These are phyloP conservation scores for Blastobotrys ciferrii DNA, from an alignment of 1,139 yeast species.

Conservation along the genomic window DNA sequence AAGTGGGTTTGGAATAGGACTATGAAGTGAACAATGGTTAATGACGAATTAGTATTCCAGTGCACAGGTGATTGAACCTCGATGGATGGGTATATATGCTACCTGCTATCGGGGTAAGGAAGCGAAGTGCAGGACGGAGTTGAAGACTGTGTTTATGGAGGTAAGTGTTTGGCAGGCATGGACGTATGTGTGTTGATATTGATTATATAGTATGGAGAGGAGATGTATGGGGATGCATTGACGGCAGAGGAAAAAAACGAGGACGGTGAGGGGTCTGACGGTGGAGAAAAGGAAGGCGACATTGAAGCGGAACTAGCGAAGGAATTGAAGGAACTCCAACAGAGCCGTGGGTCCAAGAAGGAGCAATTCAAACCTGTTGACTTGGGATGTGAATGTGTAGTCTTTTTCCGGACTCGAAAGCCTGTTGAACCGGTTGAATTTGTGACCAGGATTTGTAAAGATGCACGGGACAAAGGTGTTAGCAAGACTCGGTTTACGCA, in stretches of 20 bases:
- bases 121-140: slow-evolving; percentile 68
- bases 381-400: slow-evolving; percentile 75
- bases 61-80: slow-evolving; percentile 56
- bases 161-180: no score
- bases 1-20: slow-evolving; percentile 10
- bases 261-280: slow-evolving; percentile 38
- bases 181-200: no score
- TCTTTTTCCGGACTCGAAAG: slow-evolving; percentile 73
- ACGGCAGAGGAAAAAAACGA: slow-evolving; percentile 32
- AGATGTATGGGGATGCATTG: slow-evolving; percentile 34
- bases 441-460: slow-evolving; percentile 61
- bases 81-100: slow-evolving; percentile 79
- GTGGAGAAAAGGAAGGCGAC: slow-evolving; percentile 36
- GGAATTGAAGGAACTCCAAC: slow-evolving; percentile 61
- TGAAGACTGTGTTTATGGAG: slow-evolving; percentile 59
- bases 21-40: slow-evolving; percentile 2
- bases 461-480: slow-evolving; percentile 47
- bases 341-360: slow-evolving; percentile 36
- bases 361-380: slow-evolving; percentile 57
- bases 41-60: slow-evolving; percentile 17
- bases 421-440: slow-evolving; percentile 78
- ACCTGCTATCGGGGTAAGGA: slow-evolving; percentile 82
- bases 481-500: slow-evolving; percentile 70
- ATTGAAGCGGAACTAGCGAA: slow-evolving; percentile 73
- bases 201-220: slow-evolving; percentile 31